Percentiles rank a stretch among this genome's conserved stretches.
These are phyloP conservation scores for Nitzschia putrida DNA, from an alignment of 108 stramenopile genomes.

Conservation along the genomic window DNA sequence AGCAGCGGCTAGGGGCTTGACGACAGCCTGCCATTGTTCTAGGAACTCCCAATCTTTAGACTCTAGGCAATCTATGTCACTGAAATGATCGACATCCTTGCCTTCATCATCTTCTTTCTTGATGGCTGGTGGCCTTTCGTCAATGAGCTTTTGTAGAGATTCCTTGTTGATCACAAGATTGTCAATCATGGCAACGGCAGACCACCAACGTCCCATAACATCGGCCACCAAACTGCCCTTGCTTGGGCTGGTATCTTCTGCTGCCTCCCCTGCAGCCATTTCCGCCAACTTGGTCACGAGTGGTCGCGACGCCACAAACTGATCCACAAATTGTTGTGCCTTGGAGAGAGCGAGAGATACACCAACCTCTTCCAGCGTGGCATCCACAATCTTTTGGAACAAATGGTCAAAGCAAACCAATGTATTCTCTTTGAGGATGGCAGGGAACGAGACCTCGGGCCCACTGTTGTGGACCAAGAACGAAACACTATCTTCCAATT, in stretches of 20 bases:
- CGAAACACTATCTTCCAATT: not conserved
- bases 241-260: not conserved
- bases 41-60: not conserved
- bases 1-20: not conserved
- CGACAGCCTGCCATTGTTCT: not conserved
- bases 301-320: not conserved
- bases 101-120: not conserved
- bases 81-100: not conserved
- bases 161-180: not conserved
- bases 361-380: not conserved
- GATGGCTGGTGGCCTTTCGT: no score
- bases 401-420: not conserved
- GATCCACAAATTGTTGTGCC: not conserved
- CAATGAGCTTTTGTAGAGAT: no score
- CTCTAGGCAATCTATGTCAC: not conserved
- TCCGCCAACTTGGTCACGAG: not conserved
- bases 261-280: not conserved
- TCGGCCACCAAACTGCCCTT: not conserved
- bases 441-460: no score
- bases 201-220: constrained; percentile 4
- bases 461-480: not conserved
- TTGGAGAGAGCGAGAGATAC: not conserved
- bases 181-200: constrained; percentile 1
- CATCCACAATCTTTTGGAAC: not conserved
- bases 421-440: not conserved